phyloP scores from a whole-genome alignment of 129 eudicot genomes.

The Deinandra increscens region DNA sequence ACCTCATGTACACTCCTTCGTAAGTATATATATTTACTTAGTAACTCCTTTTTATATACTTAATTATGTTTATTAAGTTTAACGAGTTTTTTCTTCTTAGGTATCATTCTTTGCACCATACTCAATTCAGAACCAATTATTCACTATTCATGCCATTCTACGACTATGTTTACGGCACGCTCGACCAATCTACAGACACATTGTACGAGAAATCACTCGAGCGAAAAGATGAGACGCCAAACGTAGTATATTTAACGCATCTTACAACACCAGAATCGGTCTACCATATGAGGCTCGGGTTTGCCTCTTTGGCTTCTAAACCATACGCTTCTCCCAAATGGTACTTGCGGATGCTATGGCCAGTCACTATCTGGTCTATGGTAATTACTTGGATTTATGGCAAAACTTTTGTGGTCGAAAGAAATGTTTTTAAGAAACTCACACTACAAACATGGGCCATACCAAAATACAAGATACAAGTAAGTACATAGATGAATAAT shows the following conservation, averaged over 20 bases:
- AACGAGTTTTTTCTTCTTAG: slow-evolving; percentile 26
- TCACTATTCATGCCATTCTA: slow-evolving; percentile 72
- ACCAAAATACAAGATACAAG: slow-evolving; percentile 48
- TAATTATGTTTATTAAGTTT: not conserved
- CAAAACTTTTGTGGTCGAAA: slow-evolving; percentile 34
- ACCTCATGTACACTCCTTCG: slow-evolving; percentile 67
- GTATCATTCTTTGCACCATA: slow-evolving; percentile 69
- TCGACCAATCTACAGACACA: slow-evolving; percentile 51
- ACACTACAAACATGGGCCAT: slow-evolving; percentile 45
- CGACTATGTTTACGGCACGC: slow-evolving; percentile 64
- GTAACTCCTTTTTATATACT: not conserved
- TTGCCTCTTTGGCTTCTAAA: slow-evolving; percentile 55
- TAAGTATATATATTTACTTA: slow-evolving; percentile 38
- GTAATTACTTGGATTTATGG: slow-evolving; percentile 42
- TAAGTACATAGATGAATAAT: slow-evolving; percentile 11
- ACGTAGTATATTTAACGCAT: slow-evolving; percentile 67
- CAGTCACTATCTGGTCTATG: slow-evolving; percentile 37
- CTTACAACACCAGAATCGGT: slow-evolving; percentile 72
- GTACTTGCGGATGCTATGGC: slow-evolving; percentile 54
- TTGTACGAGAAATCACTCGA: slow-evolving; percentile 45
- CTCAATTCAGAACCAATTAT: slow-evolving; percentile 57
- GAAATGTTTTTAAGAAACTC: slow-evolving; percentile 38
- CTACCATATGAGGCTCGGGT: slow-evolving; percentile 66
- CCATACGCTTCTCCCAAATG: slow-evolving; percentile 57
- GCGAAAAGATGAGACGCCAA: slow-evolving; percentile 45